Percentiles rank a stretch among this genome's conserved stretches.
These are phyloP conservation scores for Podospora anserina DNA, from an alignment of 495 filamentous ascomycete genomes.

Conservation along the genomic window DNA sequence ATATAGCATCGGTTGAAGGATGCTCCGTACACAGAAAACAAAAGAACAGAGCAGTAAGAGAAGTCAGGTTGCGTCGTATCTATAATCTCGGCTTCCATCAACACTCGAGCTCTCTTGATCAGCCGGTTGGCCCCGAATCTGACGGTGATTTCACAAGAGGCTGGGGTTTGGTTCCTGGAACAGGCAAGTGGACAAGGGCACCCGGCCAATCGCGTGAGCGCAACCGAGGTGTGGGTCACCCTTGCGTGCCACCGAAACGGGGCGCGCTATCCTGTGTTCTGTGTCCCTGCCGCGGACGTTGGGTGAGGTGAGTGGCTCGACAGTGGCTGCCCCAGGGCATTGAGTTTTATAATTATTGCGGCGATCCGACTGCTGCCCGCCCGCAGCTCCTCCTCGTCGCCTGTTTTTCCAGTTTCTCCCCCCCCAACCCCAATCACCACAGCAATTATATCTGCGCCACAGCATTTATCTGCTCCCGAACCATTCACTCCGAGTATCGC, in stretches of 20 bases:
- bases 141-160: conserved; percentile 24
- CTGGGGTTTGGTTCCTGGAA: conserved; percentile 25
- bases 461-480: background rate
- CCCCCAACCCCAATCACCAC: conserved; percentile 20
- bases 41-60: no score
- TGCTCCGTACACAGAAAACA: background rate
- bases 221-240: conserved; percentile 16
- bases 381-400: conserved; percentile 9
- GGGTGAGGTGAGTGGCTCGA: conserved; percentile 13
- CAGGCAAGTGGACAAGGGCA: conserved; percentile 16
- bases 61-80: background rate
- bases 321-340: conserved; percentile 21
- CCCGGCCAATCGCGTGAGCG: conserved; percentile 17
- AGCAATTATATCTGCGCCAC: conserved; percentile 26
- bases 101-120: background rate
- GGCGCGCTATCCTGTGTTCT: conserved; percentile 26
- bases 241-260: conserved; percentile 23
- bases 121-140: conserved; percentile 21
- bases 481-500: no score
- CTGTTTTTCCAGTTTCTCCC: conserved; percentile 6
- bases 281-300: conserved; percentile 28
- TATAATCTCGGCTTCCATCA: background rate
- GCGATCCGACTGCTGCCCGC: conserved; percentile 18
- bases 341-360: conserved; percentile 34
- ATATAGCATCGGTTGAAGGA: background rate